A percentile compares a stretch with the other conserved stretches of the same genome.
phyloP scores from a whole-genome alignment of 2,329 filamentous ascomycete species.

The Sporothrix euskadiensis region DNA sequence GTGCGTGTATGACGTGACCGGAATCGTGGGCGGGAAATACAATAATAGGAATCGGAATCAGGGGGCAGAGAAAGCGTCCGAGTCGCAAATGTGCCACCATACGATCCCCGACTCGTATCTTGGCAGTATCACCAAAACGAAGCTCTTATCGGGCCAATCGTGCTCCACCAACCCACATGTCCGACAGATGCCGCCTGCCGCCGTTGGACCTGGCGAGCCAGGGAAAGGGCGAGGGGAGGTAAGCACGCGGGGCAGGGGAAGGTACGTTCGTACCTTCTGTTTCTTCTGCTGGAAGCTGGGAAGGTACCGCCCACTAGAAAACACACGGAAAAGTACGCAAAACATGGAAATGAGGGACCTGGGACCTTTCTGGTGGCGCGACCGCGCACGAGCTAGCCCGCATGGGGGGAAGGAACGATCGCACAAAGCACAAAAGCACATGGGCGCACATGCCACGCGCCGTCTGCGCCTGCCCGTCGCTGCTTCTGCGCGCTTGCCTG shows the following conservation, averaged over 20 bases:
- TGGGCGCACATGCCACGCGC: not conserved
- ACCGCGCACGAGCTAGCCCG: not conserved
- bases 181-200: not conserved
- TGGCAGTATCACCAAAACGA: not conserved
- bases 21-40: not conserved
- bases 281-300: not conserved
- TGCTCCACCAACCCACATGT: constrained; percentile 17
- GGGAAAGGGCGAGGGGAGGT: not conserved
- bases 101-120: not conserved
- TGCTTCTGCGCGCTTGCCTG: too few species aligned
- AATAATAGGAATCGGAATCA: not conserved
- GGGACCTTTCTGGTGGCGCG: not conserved
- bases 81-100: not conserved
- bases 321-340: not conserved
- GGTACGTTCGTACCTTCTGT: too few species aligned
- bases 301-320: not conserved
- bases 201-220: not conserved
- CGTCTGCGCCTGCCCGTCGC: too few species aligned
- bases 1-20: not conserved
- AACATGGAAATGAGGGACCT: not conserved
- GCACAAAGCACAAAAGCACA: constrained; percentile 2
- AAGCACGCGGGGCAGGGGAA: not conserved
- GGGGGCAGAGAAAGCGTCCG: not conserved
- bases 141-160: constrained; percentile 15
- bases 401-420: constrained; percentile 10